These are phyloP conservation scores for Parietaria judaica DNA, from an alignment of 306 rosid species.

Conservation along the genomic window DNA sequence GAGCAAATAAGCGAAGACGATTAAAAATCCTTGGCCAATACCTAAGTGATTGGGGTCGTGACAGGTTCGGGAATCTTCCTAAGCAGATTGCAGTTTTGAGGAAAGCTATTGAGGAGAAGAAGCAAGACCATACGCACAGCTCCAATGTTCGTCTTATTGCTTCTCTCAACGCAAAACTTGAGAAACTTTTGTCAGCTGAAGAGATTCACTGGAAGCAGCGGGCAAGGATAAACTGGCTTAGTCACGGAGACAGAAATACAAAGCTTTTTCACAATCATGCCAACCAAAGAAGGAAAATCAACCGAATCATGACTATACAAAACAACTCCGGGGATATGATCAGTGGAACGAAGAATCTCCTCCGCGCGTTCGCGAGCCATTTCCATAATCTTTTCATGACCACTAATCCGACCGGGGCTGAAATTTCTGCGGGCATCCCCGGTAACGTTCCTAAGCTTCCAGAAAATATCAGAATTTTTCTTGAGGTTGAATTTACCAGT, in stretches of 20 bases:
- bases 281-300: background rate
- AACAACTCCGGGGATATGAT: background rate
- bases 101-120: background rate
- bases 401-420: background rate
- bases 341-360: background rate
- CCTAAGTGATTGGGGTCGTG: background rate
- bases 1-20: background rate
- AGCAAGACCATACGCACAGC: background rate
- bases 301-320: background rate
- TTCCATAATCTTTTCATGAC: background rate
- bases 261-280: conserved; percentile 6
- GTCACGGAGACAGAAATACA: conserved; percentile 3
- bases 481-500: background rate
- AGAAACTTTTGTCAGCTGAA: background rate
- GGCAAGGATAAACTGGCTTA: background rate
- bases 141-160: background rate
- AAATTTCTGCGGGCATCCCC: background rate
- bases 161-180: background rate
- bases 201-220: conserved; percentile 4
- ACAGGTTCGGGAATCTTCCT: background rate
- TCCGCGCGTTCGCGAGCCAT: background rate
- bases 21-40: too few relatives aligned
- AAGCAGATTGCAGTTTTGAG: background rate
- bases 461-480: background rate
- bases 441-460: background rate